Conservation (phyloP, 2,329 filamentous ascomycete species). For the Thelonectria rubi region DNA sequence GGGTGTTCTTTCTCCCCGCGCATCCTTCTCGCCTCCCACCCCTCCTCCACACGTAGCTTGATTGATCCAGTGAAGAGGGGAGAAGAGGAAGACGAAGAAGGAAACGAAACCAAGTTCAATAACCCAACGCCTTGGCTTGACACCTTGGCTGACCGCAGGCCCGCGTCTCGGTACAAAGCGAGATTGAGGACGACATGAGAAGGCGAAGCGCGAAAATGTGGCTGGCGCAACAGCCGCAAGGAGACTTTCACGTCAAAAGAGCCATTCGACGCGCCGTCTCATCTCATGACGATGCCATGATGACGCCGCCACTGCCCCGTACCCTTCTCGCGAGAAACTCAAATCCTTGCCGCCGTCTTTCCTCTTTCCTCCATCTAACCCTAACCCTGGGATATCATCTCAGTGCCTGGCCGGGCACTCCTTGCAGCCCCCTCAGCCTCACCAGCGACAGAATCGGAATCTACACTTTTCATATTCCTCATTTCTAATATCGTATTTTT, state of each 20-base stretch:
- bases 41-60: constrained; percentile 16
- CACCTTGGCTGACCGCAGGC: background rate
- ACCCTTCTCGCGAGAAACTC: too few species aligned
- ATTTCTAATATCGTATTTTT: constrained; percentile 15
- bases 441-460: background rate
- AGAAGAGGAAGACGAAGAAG: background rate
- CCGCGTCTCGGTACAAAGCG: background rate
- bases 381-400: constrained; percentile 22
- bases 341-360: too few species aligned
- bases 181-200: background rate
- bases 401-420: background rate
- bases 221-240: background rate
- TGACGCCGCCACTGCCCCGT: background rate
- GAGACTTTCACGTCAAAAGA: background rate
- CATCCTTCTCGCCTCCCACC: background rate
- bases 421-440: background rate
- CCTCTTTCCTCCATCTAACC: constrained; percentile 5
- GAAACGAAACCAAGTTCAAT: background rate
- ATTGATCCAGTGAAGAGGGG: background rate
- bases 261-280: too few species aligned
- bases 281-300: background rate
- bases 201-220: background rate
- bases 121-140: background rate
- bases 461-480: constrained; percentile 12
- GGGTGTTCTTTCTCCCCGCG: too few species aligned